Conservation (phyloP, 2,329 filamentous ascomycete species). For the Cercospora zeae-maydis region DNA sequence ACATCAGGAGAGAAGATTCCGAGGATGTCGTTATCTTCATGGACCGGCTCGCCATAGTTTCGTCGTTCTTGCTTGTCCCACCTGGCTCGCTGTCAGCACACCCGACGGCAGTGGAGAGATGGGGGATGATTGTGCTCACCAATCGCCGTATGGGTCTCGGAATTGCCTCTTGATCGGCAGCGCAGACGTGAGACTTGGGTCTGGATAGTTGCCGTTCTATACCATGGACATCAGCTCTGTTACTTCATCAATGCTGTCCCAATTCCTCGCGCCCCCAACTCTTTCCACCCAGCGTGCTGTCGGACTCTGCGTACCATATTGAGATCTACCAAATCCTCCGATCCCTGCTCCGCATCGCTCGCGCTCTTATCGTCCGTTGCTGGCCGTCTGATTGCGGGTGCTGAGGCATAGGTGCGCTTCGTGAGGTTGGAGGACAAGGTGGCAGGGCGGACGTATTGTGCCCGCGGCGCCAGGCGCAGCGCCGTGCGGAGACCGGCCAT, state of each 20-base stretch:
- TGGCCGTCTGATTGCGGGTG: conserved; percentile 14
- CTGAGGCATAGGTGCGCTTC: conserved; percentile 28
- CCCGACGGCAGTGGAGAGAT: neutral
- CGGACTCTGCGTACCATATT: conserved; percentile 31
- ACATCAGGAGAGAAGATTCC: conserved; percentile 85
- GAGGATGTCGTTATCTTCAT: conserved; percentile 92
- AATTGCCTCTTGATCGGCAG: conserved; percentile 75
- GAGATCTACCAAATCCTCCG: conserved; percentile 31
- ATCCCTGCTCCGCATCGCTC: conserved; percentile 29
- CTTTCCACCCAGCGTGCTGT: neutral
- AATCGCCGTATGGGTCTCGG: conserved; percentile 87
- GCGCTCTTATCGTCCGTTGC: conserved; percentile 29
- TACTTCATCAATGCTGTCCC: neutral
- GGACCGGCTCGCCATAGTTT: conserved; percentile 93
- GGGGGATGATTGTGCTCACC: conserved; percentile 42
- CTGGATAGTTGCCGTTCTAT: conserved; percentile 82
- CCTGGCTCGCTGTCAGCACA: neutral
- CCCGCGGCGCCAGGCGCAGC: conserved; percentile 30
- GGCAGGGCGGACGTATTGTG: conserved; percentile 29
- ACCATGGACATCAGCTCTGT: conserved; percentile 7
- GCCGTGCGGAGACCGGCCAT: conserved; percentile 31
- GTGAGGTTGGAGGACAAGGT: conserved; percentile 22
- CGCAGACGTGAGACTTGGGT: conserved; percentile 56
- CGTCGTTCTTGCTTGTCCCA: conserved; percentile 97
- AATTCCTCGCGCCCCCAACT: neutral